Base-by-base conservation (phyloP, 495 filamentous ascomycete species). In the Chaetomium fimeti region DNA sequence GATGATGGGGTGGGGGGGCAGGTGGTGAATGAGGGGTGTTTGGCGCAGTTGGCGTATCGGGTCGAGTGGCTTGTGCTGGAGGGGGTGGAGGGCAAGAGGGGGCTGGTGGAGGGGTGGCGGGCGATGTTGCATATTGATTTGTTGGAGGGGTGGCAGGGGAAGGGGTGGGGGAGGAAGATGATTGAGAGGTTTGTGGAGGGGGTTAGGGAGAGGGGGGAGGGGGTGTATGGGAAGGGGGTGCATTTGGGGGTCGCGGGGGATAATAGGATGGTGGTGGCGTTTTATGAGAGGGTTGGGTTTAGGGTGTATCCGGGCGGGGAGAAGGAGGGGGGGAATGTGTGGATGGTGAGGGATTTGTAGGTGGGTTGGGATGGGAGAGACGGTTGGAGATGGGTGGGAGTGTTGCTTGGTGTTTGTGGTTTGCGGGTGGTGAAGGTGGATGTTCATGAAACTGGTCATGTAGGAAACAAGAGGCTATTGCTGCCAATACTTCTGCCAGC, bases 121-220 rank as follows among this genome's bases (percentile, higher is more conserved):
- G 77, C 71, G 2, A 78, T 77, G 65, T 63, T 80, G 77, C 78
- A 80, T 66, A 78, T 80, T 60, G 73, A 80, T 55, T 40, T 80
- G 61, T 47, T 80, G 57, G 69, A 71, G 13, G 58, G 28, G 45
- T 76, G 49, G 38, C 75, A 75, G 70, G 73, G 73, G 1, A 27
- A 64, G 32, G 78, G 78, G 27, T 80, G 72, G 72, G 78, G 78
- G 12, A 63, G 68, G 47, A 65, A 68, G 66, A 62, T 80, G 66
- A 72, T 80, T 63, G 66, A 74, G 36, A 47, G 47, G 58, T 79
- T 79, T 65, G 67, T 77, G 0, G 67, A 68, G 54, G 65, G 54
- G 16, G 71, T 83, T 54, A 72, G 66, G 58, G 59, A 59, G 55
- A n/a, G 29, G 36, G 60, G 40, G 48, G 58, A n/a, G 52, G 66